A percentile compares a stretch with the other conserved stretches of the same genome.
Conservation (phyloP, 306 rosid genomes). For the barrel medic (Medicago truncatula) region DNA sequence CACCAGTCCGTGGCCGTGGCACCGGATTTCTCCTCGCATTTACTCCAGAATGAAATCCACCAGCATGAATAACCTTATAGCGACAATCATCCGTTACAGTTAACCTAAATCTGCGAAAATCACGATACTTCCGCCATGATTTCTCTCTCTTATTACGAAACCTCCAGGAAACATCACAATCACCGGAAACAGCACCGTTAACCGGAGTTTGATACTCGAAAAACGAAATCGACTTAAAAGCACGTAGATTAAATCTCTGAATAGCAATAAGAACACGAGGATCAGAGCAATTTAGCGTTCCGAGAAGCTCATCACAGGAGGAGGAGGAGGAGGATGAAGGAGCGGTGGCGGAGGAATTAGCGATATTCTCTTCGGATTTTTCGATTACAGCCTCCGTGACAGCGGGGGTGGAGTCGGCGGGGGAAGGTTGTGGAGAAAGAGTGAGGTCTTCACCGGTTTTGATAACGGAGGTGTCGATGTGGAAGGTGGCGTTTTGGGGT, state of each 20-base stretch:
- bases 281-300: conserved; percentile 75
- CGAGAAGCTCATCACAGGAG: neutral
- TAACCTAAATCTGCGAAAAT: conserved; percentile 77
- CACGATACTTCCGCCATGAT: conserved; percentile 96
- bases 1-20: neutral
- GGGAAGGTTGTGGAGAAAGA: conserved; percentile 42
- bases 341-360: conserved; percentile 22
- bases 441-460: conserved; percentile 86
- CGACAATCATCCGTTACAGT: conserved; percentile 61
- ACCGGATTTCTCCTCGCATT: conserved; percentile 67
- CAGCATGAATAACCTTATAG: conserved; percentile 76
- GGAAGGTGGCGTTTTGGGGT: conserved; percentile 83
- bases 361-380: conserved; percentile 55
- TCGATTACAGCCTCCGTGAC: conserved; percentile 69
- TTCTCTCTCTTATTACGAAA: conserved; percentile 90
- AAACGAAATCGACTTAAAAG: conserved; percentile 76
- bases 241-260: conserved; percentile 74
- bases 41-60: conserved; percentile 85
- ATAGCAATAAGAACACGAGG: conserved; percentile 70
- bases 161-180: conserved; percentile 90
- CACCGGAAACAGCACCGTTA: conserved; percentile 70
- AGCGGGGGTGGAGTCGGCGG: conserved; percentile 17
- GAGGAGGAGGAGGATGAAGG: neutral
- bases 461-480: conserved; percentile 70
- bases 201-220: conserved; percentile 78